Evolutionary conservation across 129 eudicot species (phyloP).

Genomic region (Artemisia annua): DNA sequence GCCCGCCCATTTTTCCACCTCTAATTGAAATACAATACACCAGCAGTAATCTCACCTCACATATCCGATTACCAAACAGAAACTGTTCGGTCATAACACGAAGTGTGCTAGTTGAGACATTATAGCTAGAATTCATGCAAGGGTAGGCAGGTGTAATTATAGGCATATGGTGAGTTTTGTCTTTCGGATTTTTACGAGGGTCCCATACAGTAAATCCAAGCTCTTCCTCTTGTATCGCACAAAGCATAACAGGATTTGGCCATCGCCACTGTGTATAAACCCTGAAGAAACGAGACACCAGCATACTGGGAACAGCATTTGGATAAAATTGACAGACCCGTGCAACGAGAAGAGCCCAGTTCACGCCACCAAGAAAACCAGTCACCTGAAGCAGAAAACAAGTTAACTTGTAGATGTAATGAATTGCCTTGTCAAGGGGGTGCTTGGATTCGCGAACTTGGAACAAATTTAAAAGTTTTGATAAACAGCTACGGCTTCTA

Average conservation of each 20-base stretch:
- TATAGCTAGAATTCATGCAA: constrained; percentile 96
- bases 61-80: constrained; percentile 60
- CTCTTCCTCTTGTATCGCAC: constrained; percentile 80
- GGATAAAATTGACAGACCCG: constrained; percentile 94
- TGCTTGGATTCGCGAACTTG: neutral
- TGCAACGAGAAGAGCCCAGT: constrained; percentile 98
- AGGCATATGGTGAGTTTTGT: constrained; percentile 90
- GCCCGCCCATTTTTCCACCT: constrained; percentile 23
- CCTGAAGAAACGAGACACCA: constrained; percentile 90
- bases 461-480: neutral
- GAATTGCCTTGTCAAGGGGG: neutral
- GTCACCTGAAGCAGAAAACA: constrained; percentile 58
- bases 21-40: neutral
- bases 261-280: constrained; percentile 94
- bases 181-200: constrained; percentile 84
- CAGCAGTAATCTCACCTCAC: constrained; percentile 48
- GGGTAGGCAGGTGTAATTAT: constrained; percentile 98
- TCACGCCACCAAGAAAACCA: constrained; percentile 98
- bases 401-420: neutral
- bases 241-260: constrained; percentile 99
- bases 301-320: constrained; percentile 90
- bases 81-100: constrained; percentile 94
- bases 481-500: no score
- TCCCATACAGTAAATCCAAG: constrained; percentile 94
- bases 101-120: constrained; percentile 90